A percentile compares a stretch with the other conserved stretches of the same genome.
Conservation (phyloP, 108 stramenopile species). For the Cyclotella atomus region DNA sequence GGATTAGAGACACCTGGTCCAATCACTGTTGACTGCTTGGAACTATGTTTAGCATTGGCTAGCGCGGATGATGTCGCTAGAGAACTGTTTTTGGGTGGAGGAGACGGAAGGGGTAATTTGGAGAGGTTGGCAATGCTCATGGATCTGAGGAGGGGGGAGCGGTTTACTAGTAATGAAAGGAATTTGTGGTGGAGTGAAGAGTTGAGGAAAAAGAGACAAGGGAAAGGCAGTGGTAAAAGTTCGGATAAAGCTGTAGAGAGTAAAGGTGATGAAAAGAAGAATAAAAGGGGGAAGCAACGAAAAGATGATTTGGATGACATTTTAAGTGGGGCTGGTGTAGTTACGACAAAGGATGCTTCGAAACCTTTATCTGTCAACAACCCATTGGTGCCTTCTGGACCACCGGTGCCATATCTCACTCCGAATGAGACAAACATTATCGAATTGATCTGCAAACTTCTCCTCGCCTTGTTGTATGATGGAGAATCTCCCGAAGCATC, state of each 20-base stretch:
- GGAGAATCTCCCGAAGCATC: slow-evolving; percentile 47
- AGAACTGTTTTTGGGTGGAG: slow-evolving; percentile 53
- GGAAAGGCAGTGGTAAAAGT: slow-evolving; percentile 1
- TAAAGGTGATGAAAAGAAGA: slow-evolving; percentile 10
- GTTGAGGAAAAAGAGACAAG: slow-evolving; percentile 2
- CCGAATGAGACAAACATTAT: slow-evolving; percentile 53
- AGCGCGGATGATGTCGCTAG: slow-evolving; percentile 63
- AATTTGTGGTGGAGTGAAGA: slow-evolving; percentile 51
- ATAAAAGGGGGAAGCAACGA: slow-evolving; percentile 37
- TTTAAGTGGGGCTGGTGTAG: slow-evolving; percentile 34
- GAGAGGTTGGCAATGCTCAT: slow-evolving; percentile 64
- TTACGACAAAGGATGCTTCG: slow-evolving; percentile 17
- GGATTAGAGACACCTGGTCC: slow-evolving; percentile 43
- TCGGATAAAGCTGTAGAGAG: background rate
- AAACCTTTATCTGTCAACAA: slow-evolving; percentile 8
- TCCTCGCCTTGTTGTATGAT: slow-evolving; percentile 57
- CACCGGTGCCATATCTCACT: slow-evolving; percentile 41
- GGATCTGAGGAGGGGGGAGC: slow-evolving; percentile 67
- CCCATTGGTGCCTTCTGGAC: slow-evolving; percentile 15
- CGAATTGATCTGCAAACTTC: slow-evolving; percentile 51
- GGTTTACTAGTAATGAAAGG: slow-evolving; percentile 47
- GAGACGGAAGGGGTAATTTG: slow-evolving; percentile 53
- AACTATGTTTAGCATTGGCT: slow-evolving; percentile 55
- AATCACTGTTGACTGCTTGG: slow-evolving; percentile 55
- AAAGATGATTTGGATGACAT: slow-evolving; percentile 79